Base-by-base conservation (phyloP, 163 green algal genomes). In the Chlamydomonas reinhardtii region DNA sequence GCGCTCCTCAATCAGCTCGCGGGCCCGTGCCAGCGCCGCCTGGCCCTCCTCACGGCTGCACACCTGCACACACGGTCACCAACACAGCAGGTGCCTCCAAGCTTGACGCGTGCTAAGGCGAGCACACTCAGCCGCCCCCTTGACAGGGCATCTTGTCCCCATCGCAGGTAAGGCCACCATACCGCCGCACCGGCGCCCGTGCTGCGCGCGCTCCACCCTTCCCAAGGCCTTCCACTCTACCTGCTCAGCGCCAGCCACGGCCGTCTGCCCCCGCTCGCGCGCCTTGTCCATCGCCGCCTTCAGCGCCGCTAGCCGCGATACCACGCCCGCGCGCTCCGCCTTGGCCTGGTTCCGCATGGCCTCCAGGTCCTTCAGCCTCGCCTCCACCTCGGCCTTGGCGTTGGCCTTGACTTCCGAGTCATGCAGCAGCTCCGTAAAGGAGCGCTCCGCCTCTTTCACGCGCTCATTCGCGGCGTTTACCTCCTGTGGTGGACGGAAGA, bases 1-100 rank as follows among this genome's bases (percentile, higher is more conserved):
- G 15, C 19, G 27, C 14, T 29, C 66, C 22, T 12, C 34, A 15
- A 85, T 24, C 15, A 59, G 5, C 66, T 70, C 48, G 15, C 31
- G 48, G 19, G 29, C 80, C 27, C 39, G 15, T 34, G 22, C 52
- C 29, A 86, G 62, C 4, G 70, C 80, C 29, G 39, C 17, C 54
- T 80, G 27, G 32, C 80, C 80, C 56, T 73, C 56, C 17, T 62
- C 70, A 15, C 80, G 80, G 35, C n/a, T 68, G 34, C 80, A 86
- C 24, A 86, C 54, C 80, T 86, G 73, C 73, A 11, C 12, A n/a
- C 2, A 4, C 8, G 20, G 2, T 6, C 19, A 64, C 56, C 27
- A 15, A 52, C n/a, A 48, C 27, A 25, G 12, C 25, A 32, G 4
- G 12, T 19, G 2, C 17, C 27, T 20, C n/a, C n/a, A n/a, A n/a